Conservation (phyloP, 164 flowering plant genomes). For the Annona squamosa region DNA sequence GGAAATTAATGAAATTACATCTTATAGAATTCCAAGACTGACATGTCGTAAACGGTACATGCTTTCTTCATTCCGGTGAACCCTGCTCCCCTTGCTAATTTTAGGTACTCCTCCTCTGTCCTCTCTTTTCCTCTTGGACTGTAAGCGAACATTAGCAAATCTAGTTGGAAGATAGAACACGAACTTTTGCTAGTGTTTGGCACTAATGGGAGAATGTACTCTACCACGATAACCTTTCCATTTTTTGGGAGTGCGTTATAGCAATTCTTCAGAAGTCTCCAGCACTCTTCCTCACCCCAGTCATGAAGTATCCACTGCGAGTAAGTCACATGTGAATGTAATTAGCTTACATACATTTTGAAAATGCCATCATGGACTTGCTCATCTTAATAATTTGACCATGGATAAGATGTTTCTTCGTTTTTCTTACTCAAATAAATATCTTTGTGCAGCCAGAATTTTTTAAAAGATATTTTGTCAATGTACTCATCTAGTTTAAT, state of each 20-base stretch:
- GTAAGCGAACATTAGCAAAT: conserved; percentile 13
- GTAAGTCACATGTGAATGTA: neutral
- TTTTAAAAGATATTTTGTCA: too few relatives aligned
- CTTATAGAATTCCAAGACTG: conserved; percentile 20
- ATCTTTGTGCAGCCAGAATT: too few relatives aligned
- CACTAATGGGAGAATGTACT: conserved; percentile 1
- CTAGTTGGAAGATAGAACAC: neutral
- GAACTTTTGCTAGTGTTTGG: neutral
- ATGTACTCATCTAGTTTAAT: too few relatives aligned
- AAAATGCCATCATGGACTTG: too few relatives aligned
- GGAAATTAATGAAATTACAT: too few relatives aligned
- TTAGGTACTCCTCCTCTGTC: conserved; percentile 17
- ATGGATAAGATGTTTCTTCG: too few relatives aligned
- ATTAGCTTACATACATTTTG: too few relatives aligned
- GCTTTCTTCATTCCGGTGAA: conserved; percentile 7
- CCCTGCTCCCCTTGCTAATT: conserved; percentile 13
- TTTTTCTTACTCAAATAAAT: too few relatives aligned
- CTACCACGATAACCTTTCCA: conserved; percentile 22
- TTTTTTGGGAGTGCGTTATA: conserved; percentile 21
- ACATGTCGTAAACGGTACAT: conserved; percentile 11
- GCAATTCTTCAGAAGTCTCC: conserved; percentile 19
- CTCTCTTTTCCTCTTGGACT: conserved; percentile 22
- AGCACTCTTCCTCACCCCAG: conserved; percentile 20
- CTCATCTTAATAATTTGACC: too few relatives aligned
- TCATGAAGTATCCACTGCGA: conserved; percentile 21